Conservation (phyloP, 2,329 filamentous ascomycete genomes). For the Nemania diffusa region DNA sequence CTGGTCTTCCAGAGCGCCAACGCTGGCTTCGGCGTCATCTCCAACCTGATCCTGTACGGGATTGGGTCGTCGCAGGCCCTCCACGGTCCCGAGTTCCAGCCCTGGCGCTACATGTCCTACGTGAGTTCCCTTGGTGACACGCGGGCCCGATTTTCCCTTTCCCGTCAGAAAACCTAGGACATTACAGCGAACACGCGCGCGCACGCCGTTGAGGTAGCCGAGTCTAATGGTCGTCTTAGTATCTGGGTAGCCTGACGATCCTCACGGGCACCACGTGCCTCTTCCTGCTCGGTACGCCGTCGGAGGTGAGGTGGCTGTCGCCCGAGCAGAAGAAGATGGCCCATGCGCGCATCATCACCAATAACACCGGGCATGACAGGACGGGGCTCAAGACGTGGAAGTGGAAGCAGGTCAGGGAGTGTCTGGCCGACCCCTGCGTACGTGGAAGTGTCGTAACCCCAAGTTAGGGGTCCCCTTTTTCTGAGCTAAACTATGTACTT, state of each 20-base stretch:
- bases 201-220: no score
- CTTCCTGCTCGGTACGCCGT: slow-evolving; percentile 52
- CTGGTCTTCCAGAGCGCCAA: slow-evolving; percentile 53
- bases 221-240: slow-evolving; percentile 39
- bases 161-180: no score
- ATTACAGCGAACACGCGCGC: no score
- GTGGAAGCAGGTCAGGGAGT: slow-evolving; percentile 53
- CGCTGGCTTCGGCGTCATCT: slow-evolving; percentile 52
- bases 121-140: slow-evolving; percentile 41
- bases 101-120: slow-evolving; percentile 55
- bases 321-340: slow-evolving; percentile 52
- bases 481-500: background rate
- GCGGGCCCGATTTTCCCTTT: background rate
- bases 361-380: slow-evolving; percentile 53
- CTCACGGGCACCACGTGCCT: slow-evolving; percentile 49
- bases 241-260: slow-evolving; percentile 51
- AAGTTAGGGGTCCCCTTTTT: background rate
- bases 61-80: slow-evolving; percentile 49
- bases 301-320: slow-evolving; percentile 52
- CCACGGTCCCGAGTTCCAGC: slow-evolving; percentile 46
- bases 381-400: slow-evolving; percentile 53
- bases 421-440: slow-evolving; percentile 49
- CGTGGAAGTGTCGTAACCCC: slow-evolving; percentile 17
- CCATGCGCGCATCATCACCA: slow-evolving; percentile 50
- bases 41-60: slow-evolving; percentile 51